Evolutionary conservation across 371 early-diverging fungal genomes (phyloP), one percentile per base, ranked within the genome.

Genomic region (Mortierella sp.): DNA sequence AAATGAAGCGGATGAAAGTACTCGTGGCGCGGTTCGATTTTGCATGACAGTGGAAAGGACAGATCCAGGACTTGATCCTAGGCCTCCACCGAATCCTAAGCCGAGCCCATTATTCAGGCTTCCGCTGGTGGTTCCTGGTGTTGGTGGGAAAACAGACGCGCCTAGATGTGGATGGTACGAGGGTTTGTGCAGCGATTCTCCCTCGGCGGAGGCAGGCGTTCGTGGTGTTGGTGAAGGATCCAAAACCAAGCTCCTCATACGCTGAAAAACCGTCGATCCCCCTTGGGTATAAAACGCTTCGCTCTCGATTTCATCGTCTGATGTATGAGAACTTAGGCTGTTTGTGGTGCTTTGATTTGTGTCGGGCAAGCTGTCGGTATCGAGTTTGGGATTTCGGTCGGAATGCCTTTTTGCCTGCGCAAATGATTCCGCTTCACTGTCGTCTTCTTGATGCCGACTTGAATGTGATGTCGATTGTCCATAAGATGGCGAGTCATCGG

Each of bases 281-380:
- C 78, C 78, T 41, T 76, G 78, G 70, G 78, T 76, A 70, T 76
- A 66, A 52, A 76, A 70, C 24, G 70, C 78, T 45, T 76, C 70
- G 34, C 78, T 76, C 38, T 76, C 78, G 50, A 76, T 76, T 2
- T 76, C 78, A 16, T 69, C 70, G 26, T 76, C 78, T 0, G 78
- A 76, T 18, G 66, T 52, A 49, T 76, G 74, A 19, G 74, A 68
- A 39, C 74, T 74, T 21, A 74, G 30, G 26, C 74, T 73, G 30
- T 63, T 54, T 7, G 60, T 41, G 2, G 60, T 45, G 9, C 38
- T 46, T 9, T 31, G 48, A 3, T 14, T 54, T 19, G 8, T 52
- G 19, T 45, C 24, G 21, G 54, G 38, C 18, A 8, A 30, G 54
- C 34, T 57, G n/a, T 56, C 61, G n/a, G 45, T 65, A 1, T 65